These are phyloP conservation scores for Suillus weaverae DNA, from an alignment of 768 basidiomycete species.

Conservation along the genomic window DNA sequence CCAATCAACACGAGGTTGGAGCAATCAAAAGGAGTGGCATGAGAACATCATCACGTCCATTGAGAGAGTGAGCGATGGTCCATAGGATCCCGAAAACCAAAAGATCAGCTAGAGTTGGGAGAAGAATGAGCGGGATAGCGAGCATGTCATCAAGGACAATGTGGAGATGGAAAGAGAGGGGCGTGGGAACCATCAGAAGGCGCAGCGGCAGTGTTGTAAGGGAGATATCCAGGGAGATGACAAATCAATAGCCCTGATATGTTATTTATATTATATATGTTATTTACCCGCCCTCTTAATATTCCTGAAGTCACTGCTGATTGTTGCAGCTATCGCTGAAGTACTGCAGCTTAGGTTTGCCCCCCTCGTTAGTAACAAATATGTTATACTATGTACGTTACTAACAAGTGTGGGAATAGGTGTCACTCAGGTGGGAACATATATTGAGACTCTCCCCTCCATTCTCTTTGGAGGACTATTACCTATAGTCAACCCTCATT, in stretches of 20 bases:
- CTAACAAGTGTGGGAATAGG: conserved; percentile 1
- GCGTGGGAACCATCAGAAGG: background rate
- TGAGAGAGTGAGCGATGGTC: no score
- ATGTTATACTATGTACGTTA: background rate
- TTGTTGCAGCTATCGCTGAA: background rate
- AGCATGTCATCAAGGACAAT: background rate
- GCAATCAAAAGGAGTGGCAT: background rate
- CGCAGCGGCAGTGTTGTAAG: background rate
- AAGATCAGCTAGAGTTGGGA: background rate
- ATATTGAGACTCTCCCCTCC: no score
- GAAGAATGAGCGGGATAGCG: background rate
- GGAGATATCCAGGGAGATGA: background rate
- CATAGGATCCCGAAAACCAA: background rate
- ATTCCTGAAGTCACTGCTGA: background rate
- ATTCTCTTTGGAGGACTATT: conserved; percentile 3
- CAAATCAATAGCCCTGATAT: background rate
- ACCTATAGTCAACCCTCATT: background rate
- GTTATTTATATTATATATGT: background rate
- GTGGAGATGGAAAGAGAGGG: background rate
- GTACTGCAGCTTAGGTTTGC: background rate
- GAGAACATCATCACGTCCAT: no score
- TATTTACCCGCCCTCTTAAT: background rate
- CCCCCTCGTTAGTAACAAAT: background rate
- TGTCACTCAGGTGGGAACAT: background rate
- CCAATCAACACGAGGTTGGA: background rate